Conservation (phyloP, 2,329 filamentous ascomycete species). For the Sclerotinia nivalis region DNA sequence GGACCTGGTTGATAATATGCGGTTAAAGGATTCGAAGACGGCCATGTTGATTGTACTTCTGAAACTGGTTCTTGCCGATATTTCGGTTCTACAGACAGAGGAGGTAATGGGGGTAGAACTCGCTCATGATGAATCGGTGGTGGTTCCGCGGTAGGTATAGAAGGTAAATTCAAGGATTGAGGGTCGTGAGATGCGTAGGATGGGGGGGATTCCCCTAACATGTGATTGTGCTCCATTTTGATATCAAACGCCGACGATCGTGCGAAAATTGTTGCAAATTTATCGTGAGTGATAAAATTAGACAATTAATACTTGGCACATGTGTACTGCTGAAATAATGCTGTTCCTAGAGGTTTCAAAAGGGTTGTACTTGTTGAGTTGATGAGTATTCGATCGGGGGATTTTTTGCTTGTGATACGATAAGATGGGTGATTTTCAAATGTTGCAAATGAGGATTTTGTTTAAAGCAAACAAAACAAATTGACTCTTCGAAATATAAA, state of each 20-base stretch:
- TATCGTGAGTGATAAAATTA: not conserved
- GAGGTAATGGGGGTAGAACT: constrained; percentile 38
- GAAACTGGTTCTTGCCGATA: constrained; percentile 29
- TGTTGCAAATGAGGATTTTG: not conserved
- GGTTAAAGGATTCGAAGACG: constrained; percentile 41
- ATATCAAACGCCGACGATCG: constrained; percentile 30
- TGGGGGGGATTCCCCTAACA: constrained; percentile 37
- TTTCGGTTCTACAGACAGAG: constrained; percentile 32
- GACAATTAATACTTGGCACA: not conserved
- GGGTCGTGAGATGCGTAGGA: constrained; percentile 40
- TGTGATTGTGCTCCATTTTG: constrained; percentile 41
- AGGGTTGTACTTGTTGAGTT: constrained; percentile 7
- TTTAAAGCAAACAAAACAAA: not conserved
- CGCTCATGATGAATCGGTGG: constrained; percentile 39
- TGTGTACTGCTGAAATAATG: not conserved
- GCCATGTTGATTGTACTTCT: constrained; percentile 38
- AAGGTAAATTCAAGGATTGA: constrained; percentile 36
- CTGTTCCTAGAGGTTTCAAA: not conserved
- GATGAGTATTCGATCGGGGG: not conserved
- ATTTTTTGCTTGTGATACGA: constrained; percentile 24
- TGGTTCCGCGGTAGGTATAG: constrained; percentile 36
- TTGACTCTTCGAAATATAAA: not conserved
- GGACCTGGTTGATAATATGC: constrained; percentile 41
- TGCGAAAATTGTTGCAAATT: constrained; percentile 9
- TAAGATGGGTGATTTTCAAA: not conserved